These are phyloP conservation scores for Trichoderma polysporum DNA, from an alignment of 2,329 filamentous ascomycete species.

Conservation along the genomic window DNA sequence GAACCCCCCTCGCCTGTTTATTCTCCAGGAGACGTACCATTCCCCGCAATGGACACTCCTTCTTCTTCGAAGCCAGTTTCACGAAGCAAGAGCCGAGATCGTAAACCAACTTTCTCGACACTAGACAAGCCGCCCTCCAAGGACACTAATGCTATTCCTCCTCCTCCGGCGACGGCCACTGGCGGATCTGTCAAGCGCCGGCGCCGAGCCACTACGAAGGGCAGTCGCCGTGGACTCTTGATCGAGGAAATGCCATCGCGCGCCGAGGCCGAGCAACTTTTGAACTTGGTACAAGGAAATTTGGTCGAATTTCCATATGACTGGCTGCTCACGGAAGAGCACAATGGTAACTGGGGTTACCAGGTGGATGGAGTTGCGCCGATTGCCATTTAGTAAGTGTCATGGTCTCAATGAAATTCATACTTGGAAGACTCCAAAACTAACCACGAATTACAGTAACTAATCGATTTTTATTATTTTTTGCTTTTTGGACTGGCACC, in stretches of 20 bases:
- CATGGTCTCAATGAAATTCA: background rate
- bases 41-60: slow-evolving; percentile 48
- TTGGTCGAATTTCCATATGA: slow-evolving; percentile 94
- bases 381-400: slow-evolving; percentile 87
- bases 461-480: slow-evolving; percentile 26
- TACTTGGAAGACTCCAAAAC: slow-evolving; percentile 13
- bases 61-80: slow-evolving; percentile 35
- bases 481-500: background rate
- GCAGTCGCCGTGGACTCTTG: slow-evolving; percentile 62
- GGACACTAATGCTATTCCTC: slow-evolving; percentile 33
- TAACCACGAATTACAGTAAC: slow-evolving; percentile 35
- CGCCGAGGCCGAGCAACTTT: slow-evolving; percentile 75
- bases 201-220: slow-evolving; percentile 68
- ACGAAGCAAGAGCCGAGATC: slow-evolving; percentile 44
- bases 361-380: slow-evolving; percentile 95
- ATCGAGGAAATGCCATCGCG: slow-evolving; percentile 74
- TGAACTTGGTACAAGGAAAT: slow-evolving; percentile 81
- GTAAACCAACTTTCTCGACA: slow-evolving; percentile 57
- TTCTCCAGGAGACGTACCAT: slow-evolving; percentile 44
- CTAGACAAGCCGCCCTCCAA: slow-evolving; percentile 48
- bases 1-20: slow-evolving; percentile 41
- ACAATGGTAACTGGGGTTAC: slow-evolving; percentile 94
- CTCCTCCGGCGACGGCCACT: slow-evolving; percentile 29
- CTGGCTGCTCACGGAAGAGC: slow-evolving; percentile 89
- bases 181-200: slow-evolving; percentile 58